A percentile compares a stretch with the other conserved stretches of the same genome.
Conservation (phyloP, 1,284 basidiomycete species). For the Ceratobasidium sp. region DNA sequence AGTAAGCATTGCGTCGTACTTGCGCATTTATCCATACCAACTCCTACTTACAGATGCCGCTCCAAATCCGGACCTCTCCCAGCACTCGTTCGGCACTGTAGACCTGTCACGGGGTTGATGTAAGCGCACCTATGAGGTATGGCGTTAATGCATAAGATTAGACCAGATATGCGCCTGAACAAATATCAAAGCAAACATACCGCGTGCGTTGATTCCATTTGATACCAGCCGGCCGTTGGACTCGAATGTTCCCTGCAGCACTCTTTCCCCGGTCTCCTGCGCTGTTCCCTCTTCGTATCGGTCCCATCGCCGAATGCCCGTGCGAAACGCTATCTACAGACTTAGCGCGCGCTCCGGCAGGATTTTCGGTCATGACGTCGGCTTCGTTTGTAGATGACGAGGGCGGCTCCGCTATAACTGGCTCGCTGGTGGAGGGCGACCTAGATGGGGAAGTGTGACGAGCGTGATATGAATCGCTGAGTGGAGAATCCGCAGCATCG, state of each 20-base stretch:
- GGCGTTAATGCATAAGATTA: slow-evolving; percentile 18
- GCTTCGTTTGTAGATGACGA: not conserved
- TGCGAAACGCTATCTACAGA: slow-evolving; percentile 9
- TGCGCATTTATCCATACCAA: not conserved
- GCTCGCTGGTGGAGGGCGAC: not conserved
- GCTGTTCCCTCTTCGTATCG: slow-evolving; percentile 34
- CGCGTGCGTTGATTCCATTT: slow-evolving; percentile 40
- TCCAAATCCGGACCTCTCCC: slow-evolving; percentile 37
- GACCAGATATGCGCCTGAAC: not conserved
- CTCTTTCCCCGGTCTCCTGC: slow-evolving; percentile 40
- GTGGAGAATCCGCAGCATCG: slow-evolving; percentile 35
- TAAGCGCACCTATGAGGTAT: slow-evolving; percentile 33
- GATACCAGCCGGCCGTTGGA: slow-evolving; percentile 37
- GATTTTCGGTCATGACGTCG: not conserved
- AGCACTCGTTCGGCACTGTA: slow-evolving; percentile 38
- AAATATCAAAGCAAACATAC: not conserved
- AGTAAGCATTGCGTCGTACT: not conserved
- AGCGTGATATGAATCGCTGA: slow-evolving; percentile 18
- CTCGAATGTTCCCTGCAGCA: slow-evolving; percentile 29
- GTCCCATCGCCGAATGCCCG: slow-evolving; percentile 37
- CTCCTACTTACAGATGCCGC: slow-evolving; percentile 27
- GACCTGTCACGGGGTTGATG: slow-evolving; percentile 40
- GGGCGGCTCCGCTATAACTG: not conserved
- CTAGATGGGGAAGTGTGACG: slow-evolving; percentile 13
- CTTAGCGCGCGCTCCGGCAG: not conserved